Evolutionary conservation across 164 flowering plant genomes (phyloP), one percentile per base, ranked within the genome.

Genomic region (Piper longum): DNA sequence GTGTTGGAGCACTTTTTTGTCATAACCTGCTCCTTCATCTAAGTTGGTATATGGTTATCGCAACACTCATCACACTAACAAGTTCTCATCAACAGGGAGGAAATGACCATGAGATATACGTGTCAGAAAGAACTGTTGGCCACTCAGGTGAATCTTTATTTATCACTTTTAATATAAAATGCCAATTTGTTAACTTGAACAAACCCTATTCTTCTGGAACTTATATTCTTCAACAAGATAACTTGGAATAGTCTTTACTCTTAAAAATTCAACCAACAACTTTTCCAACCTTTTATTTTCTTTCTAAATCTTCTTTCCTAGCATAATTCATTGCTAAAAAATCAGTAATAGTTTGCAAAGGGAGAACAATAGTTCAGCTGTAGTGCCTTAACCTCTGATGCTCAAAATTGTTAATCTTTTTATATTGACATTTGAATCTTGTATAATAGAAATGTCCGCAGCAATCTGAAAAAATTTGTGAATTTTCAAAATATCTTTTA

Each of bases 51-150:
- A 7, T 42, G 26, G 5, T 18, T 43, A 0, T 41, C 45, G 39
- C 2, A n/a, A 9, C 42, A 48, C 39, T 45, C 42, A 48, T 8
- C 14, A 14, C 7, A 8, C 12, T 48, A 5, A 48, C 52, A 1
- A 9, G 2, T 60, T 60, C 43, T 3, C 16, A 16, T 17, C 41
- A 69, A 70, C 87, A 93, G 97, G 99, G 97, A 43, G 99, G 99
- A 69, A 93, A 93, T 72, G 97, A 93, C 77, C 74, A 78, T 72
- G 99, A 93, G 77, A 88, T 91, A 48, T 90, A 61, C 62, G 91
- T 83, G 67, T 93, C 99, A 6, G 87, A 84, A 59, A 77, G 79
- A 70, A 95, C 99, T 18, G 71, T 82, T 2, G 99, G 99, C 66
- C 97, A 95, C 70, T 85, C 91, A 81, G 99, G 97, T 93, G 8